Evolutionary conservation across 1,139 yeast genomes (phyloP).

Genomic region (Lodderomyces metapsilosis): DNA sequence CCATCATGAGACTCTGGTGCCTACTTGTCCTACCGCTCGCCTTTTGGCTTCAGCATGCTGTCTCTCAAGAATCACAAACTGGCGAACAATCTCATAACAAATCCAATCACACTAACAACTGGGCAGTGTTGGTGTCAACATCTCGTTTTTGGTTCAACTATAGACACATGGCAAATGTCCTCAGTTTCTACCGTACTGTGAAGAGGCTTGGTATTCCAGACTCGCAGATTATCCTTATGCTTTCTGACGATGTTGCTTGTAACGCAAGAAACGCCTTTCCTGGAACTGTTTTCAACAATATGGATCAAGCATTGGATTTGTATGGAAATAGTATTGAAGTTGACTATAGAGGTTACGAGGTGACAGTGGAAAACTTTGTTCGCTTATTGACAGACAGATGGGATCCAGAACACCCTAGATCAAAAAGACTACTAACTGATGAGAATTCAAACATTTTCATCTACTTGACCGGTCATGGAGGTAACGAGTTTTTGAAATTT

Average conservation of each 20-base stretch:
- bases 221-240: constrained; percentile 93
- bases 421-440: constrained; percentile 86
- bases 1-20: neutral
- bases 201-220: constrained; percentile 96
- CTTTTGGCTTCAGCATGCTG: neutral
- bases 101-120: constrained; percentile 72
- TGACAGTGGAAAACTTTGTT: constrained; percentile 92
- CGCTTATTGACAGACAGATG: constrained; percentile 90
- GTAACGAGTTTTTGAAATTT: constrained; percentile 92
- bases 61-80: neutral
- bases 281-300: constrained; percentile 92
- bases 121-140: constrained; percentile 96
- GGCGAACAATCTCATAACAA: neutral
- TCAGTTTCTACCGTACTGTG: constrained; percentile 92
- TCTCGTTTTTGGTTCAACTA: constrained; percentile 98
- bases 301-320: constrained; percentile 88
- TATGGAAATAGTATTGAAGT: constrained; percentile 95
- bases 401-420: constrained; percentile 91
- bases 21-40: neutral
- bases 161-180: constrained; percentile 94
- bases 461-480: constrained; percentile 98
- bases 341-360: constrained; percentile 96
- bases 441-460: constrained; percentile 92
- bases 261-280: constrained; percentile 95
- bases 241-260: constrained; percentile 96